phyloP scores from a whole-genome alignment of 2,329 filamentous ascomycete genomes.

The Colletotrichum phormii region DNA sequence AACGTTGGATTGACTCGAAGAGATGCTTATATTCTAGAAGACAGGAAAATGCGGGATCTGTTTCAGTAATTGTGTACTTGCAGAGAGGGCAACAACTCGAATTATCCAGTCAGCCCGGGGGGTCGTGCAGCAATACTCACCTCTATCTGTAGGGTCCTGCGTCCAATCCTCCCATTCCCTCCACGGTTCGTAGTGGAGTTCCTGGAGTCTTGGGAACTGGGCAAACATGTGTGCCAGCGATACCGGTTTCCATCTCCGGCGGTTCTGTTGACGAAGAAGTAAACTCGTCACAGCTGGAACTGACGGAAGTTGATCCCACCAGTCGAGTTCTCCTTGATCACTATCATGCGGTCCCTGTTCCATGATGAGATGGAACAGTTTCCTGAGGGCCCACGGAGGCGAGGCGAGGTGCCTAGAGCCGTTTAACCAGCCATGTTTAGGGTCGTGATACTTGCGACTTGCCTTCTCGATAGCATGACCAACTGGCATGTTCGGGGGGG shows the following conservation, averaged over 20 bases:
- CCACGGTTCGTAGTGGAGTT: constrained; percentile 48
- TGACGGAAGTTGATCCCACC: constrained; percentile 42
- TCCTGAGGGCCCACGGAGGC: constrained; percentile 30
- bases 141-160: constrained; percentile 34
- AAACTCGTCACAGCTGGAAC: constrained; percentile 45
- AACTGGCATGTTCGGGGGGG: constrained; percentile 3
- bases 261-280: constrained; percentile 47
- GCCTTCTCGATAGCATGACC: background rate
- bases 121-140: constrained; percentile 35
- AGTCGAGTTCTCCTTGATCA: constrained; percentile 39
- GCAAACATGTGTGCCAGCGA: constrained; percentile 44
- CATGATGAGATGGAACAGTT: constrained; percentile 41
- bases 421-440: constrained; percentile 40
- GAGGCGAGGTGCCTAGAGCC: constrained; percentile 37
- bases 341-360: constrained; percentile 39
- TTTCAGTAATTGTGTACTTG: too few relatives aligned
- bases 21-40: constrained; percentile 2
- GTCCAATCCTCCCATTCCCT: constrained; percentile 41
- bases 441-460: constrained; percentile 25
- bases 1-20: constrained; percentile 15
- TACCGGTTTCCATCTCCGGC: constrained; percentile 44
- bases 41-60: background rate
- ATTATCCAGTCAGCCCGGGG: background rate
- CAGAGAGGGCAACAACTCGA: too few relatives aligned
- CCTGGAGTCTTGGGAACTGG: constrained; percentile 45